A percentile compares a stretch with the other conserved stretches of the same genome.
These are phyloP conservation scores for Rhizophagus sp. DNA, from an alignment of 192 early-diverging fungal genomes.

Conservation along the genomic window DNA sequence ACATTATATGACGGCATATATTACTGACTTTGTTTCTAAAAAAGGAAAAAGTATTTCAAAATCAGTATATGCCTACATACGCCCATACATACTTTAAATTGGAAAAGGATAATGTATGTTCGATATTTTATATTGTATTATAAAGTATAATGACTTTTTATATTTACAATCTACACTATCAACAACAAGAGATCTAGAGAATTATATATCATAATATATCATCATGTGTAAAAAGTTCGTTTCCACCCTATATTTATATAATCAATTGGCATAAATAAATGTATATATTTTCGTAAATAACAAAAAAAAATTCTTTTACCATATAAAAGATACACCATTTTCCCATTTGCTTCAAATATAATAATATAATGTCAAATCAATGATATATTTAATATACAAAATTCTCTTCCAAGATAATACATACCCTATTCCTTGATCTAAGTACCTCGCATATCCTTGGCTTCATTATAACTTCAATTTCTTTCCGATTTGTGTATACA, in stretches of 20 bases:
- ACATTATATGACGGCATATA: neutral
- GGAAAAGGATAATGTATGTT: no score
- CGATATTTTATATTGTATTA: no score
- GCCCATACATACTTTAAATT: no score
- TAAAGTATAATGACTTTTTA: no score
- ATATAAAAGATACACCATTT: slow-evolving; percentile 14
- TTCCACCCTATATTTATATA: neutral
- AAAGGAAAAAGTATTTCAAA: neutral
- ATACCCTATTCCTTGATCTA: neutral
- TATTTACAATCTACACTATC: no score
- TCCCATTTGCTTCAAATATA: slow-evolving; percentile 8
- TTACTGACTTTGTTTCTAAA: neutral
- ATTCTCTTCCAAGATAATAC: neutral
- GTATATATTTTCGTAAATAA: neutral
- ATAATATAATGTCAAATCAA: neutral
- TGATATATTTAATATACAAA: no score
- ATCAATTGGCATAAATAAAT: neutral
- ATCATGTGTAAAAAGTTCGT: neutral
- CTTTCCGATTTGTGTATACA: slow-evolving; percentile 14
- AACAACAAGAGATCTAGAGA: no score
- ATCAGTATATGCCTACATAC: neutral
- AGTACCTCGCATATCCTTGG: slow-evolving; percentile 14
- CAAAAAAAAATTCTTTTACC: neutral
- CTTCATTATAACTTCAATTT: neutral
- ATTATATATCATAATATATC: neutral